Conservation (phyloP, 495 filamentous ascomycete genomes). For the Neurospora intermedia region DNA sequence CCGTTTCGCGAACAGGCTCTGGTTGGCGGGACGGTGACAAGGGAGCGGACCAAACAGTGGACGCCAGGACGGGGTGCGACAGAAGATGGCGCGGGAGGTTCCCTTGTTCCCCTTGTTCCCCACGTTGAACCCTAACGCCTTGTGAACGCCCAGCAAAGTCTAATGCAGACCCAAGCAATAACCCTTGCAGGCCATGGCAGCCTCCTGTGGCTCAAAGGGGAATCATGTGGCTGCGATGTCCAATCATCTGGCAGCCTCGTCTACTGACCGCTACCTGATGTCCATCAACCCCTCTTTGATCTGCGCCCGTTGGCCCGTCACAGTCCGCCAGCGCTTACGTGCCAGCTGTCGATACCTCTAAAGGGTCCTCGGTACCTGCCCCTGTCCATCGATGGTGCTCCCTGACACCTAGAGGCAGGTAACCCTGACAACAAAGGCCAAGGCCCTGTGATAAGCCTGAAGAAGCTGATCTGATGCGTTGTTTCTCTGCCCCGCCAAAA, state of each 20-base stretch:
- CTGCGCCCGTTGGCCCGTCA: not conserved
- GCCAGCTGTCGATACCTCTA: not conserved
- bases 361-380: not conserved
- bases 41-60: not conserved
- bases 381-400: not conserved
- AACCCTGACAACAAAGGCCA: not conserved
- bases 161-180: not conserved
- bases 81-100: not conserved
- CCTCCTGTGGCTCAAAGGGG: not conserved
- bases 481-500: not conserved
- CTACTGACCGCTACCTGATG: not conserved
- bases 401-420: too few relatives aligned
- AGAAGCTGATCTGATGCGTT: not conserved
- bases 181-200: not conserved
- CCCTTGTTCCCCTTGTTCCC: not conserved
- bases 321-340: not conserved
- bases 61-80: conserved; percentile 1
- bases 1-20: conserved; percentile 8
- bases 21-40: conserved; percentile 19
- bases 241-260: not conserved
- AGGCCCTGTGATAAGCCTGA: not conserved
- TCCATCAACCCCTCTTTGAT: not conserved
- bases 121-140: not conserved
- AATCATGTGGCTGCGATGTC: not conserved
- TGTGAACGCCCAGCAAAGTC: not conserved